Evolutionary conservation across 257 asterid species (phyloP), one percentile per base, ranked within the genome.

Genomic region (Salvia splendens): DNA sequence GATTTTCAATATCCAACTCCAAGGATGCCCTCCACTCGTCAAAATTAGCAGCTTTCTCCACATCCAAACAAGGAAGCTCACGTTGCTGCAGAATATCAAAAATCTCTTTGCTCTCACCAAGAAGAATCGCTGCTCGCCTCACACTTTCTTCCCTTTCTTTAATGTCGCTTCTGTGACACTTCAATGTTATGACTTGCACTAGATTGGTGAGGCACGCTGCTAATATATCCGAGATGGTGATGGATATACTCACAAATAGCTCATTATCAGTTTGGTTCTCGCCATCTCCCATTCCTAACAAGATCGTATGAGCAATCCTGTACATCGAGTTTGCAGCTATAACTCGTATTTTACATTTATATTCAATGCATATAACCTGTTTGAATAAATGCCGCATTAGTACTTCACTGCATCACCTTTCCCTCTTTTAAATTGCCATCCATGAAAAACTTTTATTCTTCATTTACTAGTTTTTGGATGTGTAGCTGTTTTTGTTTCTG

Each of bases 131-230:
- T 45, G 50, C 50, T 45, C 15, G 15, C 12, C 50, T 11, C 5
- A 45, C 50, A 11, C 15, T 45, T 12, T 4, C 16, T 12, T 45
- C 15, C 16, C 50, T 45, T 45, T 45, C 50, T 12, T 45, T 45
- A 5, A 12, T 5, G 12, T 11, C 5, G 4, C 11, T 3, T 45
- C 5, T 33, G 36, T 17, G 20, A 17, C 20, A 17, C 20, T 17
- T 17, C 20, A 17, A 17, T 1, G 20, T 17, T 0, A 17, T 17
- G 20, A 17, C 20, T 17, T 17, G 20, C 1, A 12, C 17, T 30
- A 30, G 7, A 30, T 12, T 64, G 33, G 69, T 47, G 41, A 64
- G 53, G 20, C 69, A 64, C 2, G 69, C 69, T 49, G 58, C 58
- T 15, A 64, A 0, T 14, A 64, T 64, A 24, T 64, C 43, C 0